Percentiles rank a stretch among this genome's conserved stretches.
These are phyloP conservation scores for Gilbertella persicaria DNA, from an alignment of 371 early-diverging fungal species.

Conservation along the genomic window DNA sequence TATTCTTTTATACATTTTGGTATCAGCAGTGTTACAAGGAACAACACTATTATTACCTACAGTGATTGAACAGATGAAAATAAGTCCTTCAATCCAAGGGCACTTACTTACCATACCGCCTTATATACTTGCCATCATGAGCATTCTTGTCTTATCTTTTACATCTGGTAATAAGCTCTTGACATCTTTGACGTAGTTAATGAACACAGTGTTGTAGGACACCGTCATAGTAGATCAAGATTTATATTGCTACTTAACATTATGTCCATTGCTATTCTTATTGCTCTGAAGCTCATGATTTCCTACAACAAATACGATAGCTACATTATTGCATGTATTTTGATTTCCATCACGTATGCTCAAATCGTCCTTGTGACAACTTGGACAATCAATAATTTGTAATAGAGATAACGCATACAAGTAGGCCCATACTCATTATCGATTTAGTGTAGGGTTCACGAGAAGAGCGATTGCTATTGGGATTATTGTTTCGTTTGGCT, in stretches of 20 bases:
- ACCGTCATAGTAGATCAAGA: conserved; percentile 31
- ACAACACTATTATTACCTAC: conserved; percentile 29
- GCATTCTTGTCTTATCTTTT: conserved; percentile 22
- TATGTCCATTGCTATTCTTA: conserved; percentile 14
- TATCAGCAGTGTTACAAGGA: conserved; percentile 29
- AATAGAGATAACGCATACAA: conserved; percentile 1
- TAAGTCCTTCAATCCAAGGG: conserved; percentile 16
- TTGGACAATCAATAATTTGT: conserved; percentile 49
- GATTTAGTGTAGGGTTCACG: conserved; percentile 37
- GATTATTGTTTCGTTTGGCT: conserved; percentile 40
- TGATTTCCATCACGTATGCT: conserved; percentile 35
- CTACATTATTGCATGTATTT: conserved; percentile 28
- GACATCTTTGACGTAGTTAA: too few species aligned
- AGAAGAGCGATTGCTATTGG: conserved; percentile 44
- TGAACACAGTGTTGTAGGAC: too few species aligned
- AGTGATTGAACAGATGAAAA: conserved; percentile 24
- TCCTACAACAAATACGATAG: too few species aligned
- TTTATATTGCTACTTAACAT: conserved; percentile 35
- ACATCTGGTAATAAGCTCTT: conserved; percentile 29
- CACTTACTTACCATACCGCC: conserved; percentile 33
- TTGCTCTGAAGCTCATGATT: neutral
- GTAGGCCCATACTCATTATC: neutral
- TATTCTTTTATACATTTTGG: conserved; percentile 31
- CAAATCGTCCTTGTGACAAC: conserved; percentile 38
- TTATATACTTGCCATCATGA: conserved; percentile 28